phyloP scores from a whole-genome alignment of 164 flowering plant species.

The Aristolochia contorta region DNA sequence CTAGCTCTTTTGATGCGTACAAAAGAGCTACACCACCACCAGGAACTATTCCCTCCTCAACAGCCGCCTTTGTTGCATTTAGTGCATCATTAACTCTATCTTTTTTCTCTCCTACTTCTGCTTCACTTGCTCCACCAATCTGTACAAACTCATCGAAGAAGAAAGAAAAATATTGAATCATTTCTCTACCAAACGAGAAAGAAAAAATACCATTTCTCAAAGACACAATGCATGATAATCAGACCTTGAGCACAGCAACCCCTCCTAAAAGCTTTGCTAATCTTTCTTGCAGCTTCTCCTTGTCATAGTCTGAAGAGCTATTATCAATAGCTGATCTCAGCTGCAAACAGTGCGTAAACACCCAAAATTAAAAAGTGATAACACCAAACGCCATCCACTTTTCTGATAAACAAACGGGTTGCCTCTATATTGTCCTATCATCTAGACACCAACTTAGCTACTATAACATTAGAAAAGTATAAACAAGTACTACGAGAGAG shows the following conservation, averaged over 20 bases:
- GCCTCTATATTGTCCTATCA: too few relatives aligned
- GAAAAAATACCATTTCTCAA: background rate
- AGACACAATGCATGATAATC: background rate
- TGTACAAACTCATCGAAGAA: conserved; percentile 13
- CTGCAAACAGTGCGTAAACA: conserved; percentile 25
- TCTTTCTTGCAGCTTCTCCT: conserved; percentile 86
- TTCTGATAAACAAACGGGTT: too few relatives aligned
- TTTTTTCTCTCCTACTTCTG: conserved; percentile 90
- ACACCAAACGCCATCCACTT: background rate
- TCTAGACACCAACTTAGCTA: background rate
- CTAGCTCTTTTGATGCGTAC: conserved; percentile 88
- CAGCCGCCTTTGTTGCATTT: conserved; percentile 96
- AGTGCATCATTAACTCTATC: conserved; percentile 95
- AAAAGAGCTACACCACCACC: conserved; percentile 99
- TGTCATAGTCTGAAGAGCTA: conserved; percentile 91
- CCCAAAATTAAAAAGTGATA: background rate
- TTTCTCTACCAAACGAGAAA: background rate
- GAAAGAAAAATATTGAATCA: background rate
- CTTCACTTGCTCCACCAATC: conserved; percentile 99
- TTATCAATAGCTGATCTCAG: conserved; percentile 59
- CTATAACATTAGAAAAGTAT: background rate
- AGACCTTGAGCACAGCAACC: conserved; percentile 88
- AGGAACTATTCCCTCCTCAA: conserved; percentile 91
- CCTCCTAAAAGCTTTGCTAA: conserved; percentile 95
- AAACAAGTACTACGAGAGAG: background rate